Evolutionary conservation across 2,329 filamentous ascomycete genomes (phyloP), one percentile per base, ranked within the genome.

Genomic region (Fusarium scirpi): DNA sequence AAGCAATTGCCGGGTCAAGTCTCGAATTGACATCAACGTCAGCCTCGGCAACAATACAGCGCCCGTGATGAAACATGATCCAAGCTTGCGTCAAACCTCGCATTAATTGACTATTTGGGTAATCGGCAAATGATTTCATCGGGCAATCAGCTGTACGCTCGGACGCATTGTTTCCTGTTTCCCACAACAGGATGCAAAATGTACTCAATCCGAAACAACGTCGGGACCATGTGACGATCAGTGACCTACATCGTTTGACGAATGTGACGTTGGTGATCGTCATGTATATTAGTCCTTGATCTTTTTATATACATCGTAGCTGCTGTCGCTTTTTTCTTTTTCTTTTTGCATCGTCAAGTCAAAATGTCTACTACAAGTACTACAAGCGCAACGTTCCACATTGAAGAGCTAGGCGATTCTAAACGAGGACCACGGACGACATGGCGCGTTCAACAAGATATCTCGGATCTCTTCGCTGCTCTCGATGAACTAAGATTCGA

Each of bases 261-360:
- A 53, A 6, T 27, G 49, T 53, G 49, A 53, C 49, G 49, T 53
- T 41, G 9, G 16, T 6, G 32, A 43, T 53, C 49, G 49, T 53
- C 49, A 53, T 53, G 12, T 27, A 41, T 27, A 45, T 24, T 41
- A 15, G 18, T 9, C 32, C 6, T 16, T 53, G n/a, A 15, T 29
- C 34, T 53, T 53, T 25, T 41, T 20, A 41, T 53, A 53, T 11
- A 51, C 29, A 49, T 16, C 20, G 20, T 34, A 49, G n/a, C 16
- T 52, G 48, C 34, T 25, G 10, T 24, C 22, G 18, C 24, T 40
- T 34, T 11, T 22, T 12, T 18, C 4, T 11, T 18, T 16, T 6
- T 8, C 8, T 18, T 34, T 10, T 18, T 18, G 8, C 16, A 25
- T 12, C 15, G 6, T 20, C 5, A 41, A 11, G 6, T 20, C 24